Evolutionary conservation across 2,329 filamentous ascomycete species (phyloP), one percentile per base, ranked within the genome.

Genomic region (Curvularia spicifera): DNA sequence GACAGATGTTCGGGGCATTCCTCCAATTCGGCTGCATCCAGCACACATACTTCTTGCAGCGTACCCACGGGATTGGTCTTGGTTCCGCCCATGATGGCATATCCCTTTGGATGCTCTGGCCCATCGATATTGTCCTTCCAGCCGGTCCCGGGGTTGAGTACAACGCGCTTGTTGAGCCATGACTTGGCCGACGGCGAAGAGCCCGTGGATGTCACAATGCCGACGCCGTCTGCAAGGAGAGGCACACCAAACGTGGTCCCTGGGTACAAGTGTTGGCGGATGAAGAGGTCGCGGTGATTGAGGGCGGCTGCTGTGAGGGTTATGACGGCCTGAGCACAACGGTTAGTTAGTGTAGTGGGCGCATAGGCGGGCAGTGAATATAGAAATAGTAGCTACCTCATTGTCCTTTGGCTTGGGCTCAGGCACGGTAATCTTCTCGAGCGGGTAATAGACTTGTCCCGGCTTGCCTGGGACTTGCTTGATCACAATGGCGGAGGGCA

Each of bases 231-330:
- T 59, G 93, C 87, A 26, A 96, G 84, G 42, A 98, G 80, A 0
- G 94, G 91, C 5, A 88, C 82, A 59, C 85, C 84, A 76, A 96
- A 96, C 12, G 90, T 89, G 52, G 92, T 89, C 67, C 86, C 89
- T 0, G 94, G 94, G 81, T 98, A 98, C 40, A 96, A 87, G 72
- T 93, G 89, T 77, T 95, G 93, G 53, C 94, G 91, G 78, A 96
- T 90, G 81, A 97, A 98, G 67, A 96, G 87, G 77, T 98, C 95
- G 69, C 93, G 90, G 81, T 98, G 95, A 81, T 98, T 98, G 50
- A 98, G 87, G 13, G 94, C 90, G 1, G 89, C 91, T 51, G 93
- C 91, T 35, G 85, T 84, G 71, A 98, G 82, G 70, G 86, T 87
- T 61, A 98, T 81, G 6, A 96, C 82, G 65, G 97, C 81, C 75